These are phyloP conservation scores for Saccharomycopsis amapae DNA, from an alignment of 805 yeast genomes.

Conservation along the genomic window DNA sequence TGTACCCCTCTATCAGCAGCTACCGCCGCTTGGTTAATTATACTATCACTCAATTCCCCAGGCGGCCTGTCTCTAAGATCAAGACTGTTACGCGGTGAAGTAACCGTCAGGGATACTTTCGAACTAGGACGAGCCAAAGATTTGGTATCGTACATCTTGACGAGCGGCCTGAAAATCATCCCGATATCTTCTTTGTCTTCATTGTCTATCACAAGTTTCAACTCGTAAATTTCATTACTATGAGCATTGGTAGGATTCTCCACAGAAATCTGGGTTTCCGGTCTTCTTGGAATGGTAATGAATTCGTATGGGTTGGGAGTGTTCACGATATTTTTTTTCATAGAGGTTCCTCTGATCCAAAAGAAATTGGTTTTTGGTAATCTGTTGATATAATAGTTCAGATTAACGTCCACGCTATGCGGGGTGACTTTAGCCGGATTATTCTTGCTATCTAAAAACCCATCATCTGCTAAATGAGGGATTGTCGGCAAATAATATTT, in stretches of 20 bases:
- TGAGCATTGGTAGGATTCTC: constrained; percentile 26
- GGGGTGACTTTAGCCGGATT: constrained; percentile 13
- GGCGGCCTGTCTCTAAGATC: constrained; percentile 6
- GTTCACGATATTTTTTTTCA: constrained; percentile 18
- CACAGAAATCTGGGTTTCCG: constrained; percentile 28
- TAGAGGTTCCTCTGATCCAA: constrained; percentile 17
- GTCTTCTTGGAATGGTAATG: constrained; percentile 35
- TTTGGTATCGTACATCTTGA: constrained; percentile 11
- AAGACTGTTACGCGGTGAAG: constrained; percentile 17
- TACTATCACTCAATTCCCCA: background rate
- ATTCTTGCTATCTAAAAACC: constrained; percentile 8
- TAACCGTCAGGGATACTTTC: constrained; percentile 12
- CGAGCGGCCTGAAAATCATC: constrained; percentile 23
- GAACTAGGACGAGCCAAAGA: constrained; percentile 8
- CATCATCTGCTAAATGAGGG: constrained; percentile 6
- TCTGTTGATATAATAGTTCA: constrained; percentile 7
- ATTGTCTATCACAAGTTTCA: constrained; percentile 26
- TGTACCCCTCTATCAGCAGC: background rate
- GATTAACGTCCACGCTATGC: background rate
- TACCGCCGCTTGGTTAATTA: background rate
- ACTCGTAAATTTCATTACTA: constrained; percentile 29
- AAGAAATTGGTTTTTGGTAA: constrained; percentile 12
- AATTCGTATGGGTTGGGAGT: constrained; percentile 22
- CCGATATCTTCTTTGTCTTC: constrained; percentile 30
- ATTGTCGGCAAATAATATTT: constrained; percentile 18